Percentiles rank a stretch among this genome's conserved stretches.
phyloP scores from a whole-genome alignment of 2,329 filamentous ascomycete genomes.

The Aspergillus flavus region DNA sequence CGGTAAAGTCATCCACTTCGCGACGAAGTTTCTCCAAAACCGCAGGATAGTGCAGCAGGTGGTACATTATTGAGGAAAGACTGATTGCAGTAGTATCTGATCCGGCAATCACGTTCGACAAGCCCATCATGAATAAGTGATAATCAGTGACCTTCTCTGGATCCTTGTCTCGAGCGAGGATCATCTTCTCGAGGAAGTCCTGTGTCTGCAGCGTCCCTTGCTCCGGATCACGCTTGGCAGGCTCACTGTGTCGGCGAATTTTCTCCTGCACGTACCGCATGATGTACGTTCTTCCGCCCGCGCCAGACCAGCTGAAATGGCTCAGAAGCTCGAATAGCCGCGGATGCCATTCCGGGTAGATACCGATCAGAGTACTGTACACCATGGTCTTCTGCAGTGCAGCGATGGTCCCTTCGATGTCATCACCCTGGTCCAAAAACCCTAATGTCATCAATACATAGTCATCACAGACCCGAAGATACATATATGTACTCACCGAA shows the following conservation, averaged over 20 bases:
- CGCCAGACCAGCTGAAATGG: constrained; percentile 33
- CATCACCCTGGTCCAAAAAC: constrained; percentile 51
- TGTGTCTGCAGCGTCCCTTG: constrained; percentile 20
- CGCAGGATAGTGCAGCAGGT: constrained; percentile 43
- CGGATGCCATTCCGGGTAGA: constrained; percentile 46
- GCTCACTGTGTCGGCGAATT: constrained; percentile 30
- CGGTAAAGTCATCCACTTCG: constrained; percentile 37
- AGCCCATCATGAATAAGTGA: constrained; percentile 43
- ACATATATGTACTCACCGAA: constrained; percentile 23
- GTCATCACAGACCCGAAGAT: background rate
- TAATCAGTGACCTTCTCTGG: constrained; percentile 46
- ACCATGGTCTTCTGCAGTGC: constrained; percentile 38
- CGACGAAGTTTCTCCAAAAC: constrained; percentile 28
- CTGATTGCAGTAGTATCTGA: constrained; percentile 54
- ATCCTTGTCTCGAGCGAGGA: constrained; percentile 45
- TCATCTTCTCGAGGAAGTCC: constrained; percentile 49
- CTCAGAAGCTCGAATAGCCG: constrained; percentile 35
- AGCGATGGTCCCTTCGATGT: constrained; percentile 48
- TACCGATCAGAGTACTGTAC: constrained; percentile 46
- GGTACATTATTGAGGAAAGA: constrained; percentile 49
- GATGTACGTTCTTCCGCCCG: constrained; percentile 35
- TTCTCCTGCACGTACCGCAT: constrained; percentile 36
- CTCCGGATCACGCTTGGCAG: constrained; percentile 8
- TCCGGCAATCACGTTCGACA: constrained; percentile 40
- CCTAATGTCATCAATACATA: constrained; percentile 37